phyloP scores from a whole-genome alignment of 116 monocot genomes.

The Dioscorea cayenensis region DNA sequence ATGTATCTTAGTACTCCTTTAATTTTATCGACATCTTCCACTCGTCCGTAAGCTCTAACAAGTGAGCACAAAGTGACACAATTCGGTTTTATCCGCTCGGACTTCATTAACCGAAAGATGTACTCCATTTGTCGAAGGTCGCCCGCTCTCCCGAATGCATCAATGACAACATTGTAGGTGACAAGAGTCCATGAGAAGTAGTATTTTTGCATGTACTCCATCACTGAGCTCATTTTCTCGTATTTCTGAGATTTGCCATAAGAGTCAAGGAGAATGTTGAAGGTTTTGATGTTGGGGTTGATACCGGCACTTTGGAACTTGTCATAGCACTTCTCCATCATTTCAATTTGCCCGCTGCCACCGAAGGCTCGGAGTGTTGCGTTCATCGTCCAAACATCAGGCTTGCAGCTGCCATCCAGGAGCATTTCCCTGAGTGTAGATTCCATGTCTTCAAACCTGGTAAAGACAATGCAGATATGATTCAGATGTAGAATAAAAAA shows the following conservation, averaged over 20 bases:
- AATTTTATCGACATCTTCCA: constrained; percentile 52
- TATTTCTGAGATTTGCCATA: constrained; percentile 82
- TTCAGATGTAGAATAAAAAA: background rate
- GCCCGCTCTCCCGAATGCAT: constrained; percentile 86
- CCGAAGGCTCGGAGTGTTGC: constrained; percentile 91
- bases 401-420: constrained; percentile 50
- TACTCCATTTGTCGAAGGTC: constrained; percentile 90
- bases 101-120: constrained; percentile 87
- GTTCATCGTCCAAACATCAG: constrained; percentile 99
- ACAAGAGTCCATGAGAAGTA: constrained; percentile 87
- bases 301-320: constrained; percentile 86
- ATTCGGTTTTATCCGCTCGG: constrained; percentile 81
- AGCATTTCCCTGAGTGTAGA: constrained; percentile 75
- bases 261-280: constrained; percentile 90
- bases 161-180: constrained; percentile 92
- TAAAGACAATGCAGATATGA: background rate
- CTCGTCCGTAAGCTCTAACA: constrained; percentile 79
- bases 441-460: constrained; percentile 88
- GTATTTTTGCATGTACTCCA: constrained; percentile 99
- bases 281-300: constrained; percentile 80
- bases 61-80: constrained; percentile 87
- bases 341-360: constrained; percentile 80
- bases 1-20: constrained; percentile 61
- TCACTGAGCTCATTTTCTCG: constrained; percentile 92
- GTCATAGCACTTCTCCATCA: constrained; percentile 91